Evolutionary conservation across 2,329 filamentous ascomycete species (phyloP).

Genomic region (Claviceps digitariae): DNA sequence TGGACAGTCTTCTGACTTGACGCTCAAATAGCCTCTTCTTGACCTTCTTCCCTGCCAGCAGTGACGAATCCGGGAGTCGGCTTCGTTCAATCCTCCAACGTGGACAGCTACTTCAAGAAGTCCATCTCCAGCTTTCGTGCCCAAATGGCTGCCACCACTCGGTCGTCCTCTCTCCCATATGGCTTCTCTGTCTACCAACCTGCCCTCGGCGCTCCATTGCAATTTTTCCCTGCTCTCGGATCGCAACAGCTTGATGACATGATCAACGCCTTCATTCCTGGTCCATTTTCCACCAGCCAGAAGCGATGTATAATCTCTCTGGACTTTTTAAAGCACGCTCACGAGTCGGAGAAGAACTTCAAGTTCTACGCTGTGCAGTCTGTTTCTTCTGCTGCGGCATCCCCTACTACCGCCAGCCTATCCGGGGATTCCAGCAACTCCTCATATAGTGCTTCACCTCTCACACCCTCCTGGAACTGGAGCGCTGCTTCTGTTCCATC

Average conservation of each 20-base stretch:
- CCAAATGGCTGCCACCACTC: constrained; percentile 14
- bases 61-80: background rate
- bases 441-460: constrained; percentile 35
- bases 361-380: constrained; percentile 45
- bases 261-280: constrained; percentile 43
- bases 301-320: constrained; percentile 45
- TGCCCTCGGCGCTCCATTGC: constrained; percentile 38
- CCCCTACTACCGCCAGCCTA: constrained; percentile 29
- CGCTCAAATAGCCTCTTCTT: background rate
- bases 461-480: constrained; percentile 35
- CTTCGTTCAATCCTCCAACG: constrained; percentile 1
- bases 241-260: constrained; percentile 46
- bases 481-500: constrained; percentile 13
- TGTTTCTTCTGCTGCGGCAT: constrained; percentile 19
- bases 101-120: background rate
- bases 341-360: constrained; percentile 41
- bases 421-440: constrained; percentile 32
- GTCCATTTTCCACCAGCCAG: constrained; percentile 38
- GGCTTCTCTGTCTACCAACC: constrained; percentile 50
- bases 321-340: constrained; percentile 43
- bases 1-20: background rate
- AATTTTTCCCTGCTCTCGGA: constrained; percentile 55
- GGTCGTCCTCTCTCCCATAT: constrained; percentile 19
- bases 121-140: background rate
- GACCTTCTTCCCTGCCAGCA: background rate